These are phyloP conservation scores for Trichophyton schoenleinii DNA, from an alignment of 2,329 filamentous ascomycete genomes.

Conservation along the genomic window DNA sequence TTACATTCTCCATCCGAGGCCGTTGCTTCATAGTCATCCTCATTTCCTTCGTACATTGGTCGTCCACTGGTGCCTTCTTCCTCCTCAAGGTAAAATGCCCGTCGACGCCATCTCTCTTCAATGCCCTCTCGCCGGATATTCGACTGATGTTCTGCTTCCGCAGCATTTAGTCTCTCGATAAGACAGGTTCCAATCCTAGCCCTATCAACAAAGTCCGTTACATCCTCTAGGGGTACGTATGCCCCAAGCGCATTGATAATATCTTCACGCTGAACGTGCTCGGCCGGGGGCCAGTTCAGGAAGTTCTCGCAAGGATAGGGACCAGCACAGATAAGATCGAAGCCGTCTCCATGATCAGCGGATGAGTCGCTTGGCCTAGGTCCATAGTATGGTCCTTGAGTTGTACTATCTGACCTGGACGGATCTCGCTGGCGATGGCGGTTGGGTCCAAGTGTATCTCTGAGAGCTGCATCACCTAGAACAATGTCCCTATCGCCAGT, in stretches of 20 bases:
- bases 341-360: conserved; percentile 4
- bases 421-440: conserved; percentile 9
- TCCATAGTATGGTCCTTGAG: neutral
- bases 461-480: conserved; percentile 38
- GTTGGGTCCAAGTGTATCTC: conserved; percentile 24
- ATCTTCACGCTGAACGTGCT: conserved; percentile 29
- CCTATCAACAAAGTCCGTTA: conserved; percentile 32
- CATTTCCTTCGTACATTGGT: conserved; percentile 43
- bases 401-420: conserved; percentile 9
- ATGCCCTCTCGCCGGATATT: conserved; percentile 34
- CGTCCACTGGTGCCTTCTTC: conserved; percentile 63
- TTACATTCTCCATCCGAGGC: conserved; percentile 24
- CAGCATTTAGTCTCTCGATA: conserved; percentile 24
- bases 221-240: conserved; percentile 30
- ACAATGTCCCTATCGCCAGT: conserved; percentile 49
- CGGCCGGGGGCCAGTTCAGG: conserved; percentile 28
- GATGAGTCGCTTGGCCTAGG: conserved; percentile 5
- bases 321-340: neutral
- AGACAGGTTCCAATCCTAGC: conserved; percentile 28
- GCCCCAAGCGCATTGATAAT: conserved; percentile 32
- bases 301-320: conserved; percentile 20
- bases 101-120: conserved; percentile 60
- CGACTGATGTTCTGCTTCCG: conserved; percentile 27
- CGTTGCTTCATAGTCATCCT: conserved; percentile 46
- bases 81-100: conserved; percentile 72